Base-by-base conservation (phyloP, 2,329 filamentous ascomycete species). In the Ophioceras dolichostomum region DNA sequence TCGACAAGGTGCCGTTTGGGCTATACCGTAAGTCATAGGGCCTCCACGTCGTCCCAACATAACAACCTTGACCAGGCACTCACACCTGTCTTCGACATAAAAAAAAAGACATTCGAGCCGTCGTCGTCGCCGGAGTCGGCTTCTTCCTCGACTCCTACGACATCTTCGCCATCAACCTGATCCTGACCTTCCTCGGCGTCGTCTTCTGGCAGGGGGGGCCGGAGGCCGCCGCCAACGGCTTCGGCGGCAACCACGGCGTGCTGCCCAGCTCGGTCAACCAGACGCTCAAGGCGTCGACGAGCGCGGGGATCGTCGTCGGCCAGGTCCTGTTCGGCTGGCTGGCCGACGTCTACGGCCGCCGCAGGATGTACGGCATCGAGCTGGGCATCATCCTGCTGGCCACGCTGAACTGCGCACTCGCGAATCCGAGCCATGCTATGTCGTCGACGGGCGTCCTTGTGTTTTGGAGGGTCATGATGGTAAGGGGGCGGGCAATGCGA, bases 111-210 rank as follows among this genome's bases (percentile, higher is more conserved):
- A 66, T 87, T 19, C 74, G 83, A 33, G 79, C 82, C 38, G 69
- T 86, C 3, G 58, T 83, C 6, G 83, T 89, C 3, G 83, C 83
- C 19, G 84, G 84, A 34, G 78, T 85, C 41, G 84, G 84, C 36
- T 89, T 91, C 65, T 86, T 89, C 53, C 79, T 84, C 33, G 84
- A 88, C 56, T 79, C 81, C 10, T 89, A 89, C 60, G 76, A 74
- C 47, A 83, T 87, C 48, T 91, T 91, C 55, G 80, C 84, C 50
- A 83, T 87, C 55, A 83, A 82, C 54, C 64, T 88, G 34, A 71
- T 83, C 34, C 80, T 76, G 2, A 70, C 68, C 32, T 73, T 88
- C 53, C 60, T 89, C 12, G 84, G 84, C 32, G 68, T 88, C 12
- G 82, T 86, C 34, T 91, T 80, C 55, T 91, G 81, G 73, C 65